A percentile compares a stretch with the other conserved stretches of the same genome.
Conservation (phyloP, 208 protist genomes). For the Trypanosoma boissoni region DNA sequence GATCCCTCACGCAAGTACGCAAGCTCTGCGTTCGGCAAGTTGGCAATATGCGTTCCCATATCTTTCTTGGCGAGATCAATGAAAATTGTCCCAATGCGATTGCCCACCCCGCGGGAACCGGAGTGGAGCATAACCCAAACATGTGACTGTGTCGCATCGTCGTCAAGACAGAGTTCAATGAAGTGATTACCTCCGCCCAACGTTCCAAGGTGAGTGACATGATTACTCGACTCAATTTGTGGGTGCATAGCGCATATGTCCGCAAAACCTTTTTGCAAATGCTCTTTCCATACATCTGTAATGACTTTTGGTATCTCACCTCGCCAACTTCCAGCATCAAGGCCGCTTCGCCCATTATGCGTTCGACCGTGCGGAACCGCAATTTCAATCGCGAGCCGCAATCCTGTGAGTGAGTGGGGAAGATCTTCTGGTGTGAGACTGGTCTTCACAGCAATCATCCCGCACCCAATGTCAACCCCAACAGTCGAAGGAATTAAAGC, state of each 20-base stretch:
- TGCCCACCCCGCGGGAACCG: conserved; percentile 86
- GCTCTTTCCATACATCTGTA: conserved; percentile 45
- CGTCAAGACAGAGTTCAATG: conserved; percentile 87
- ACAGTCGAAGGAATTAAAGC: conserved; percentile 87
- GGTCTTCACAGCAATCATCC: conserved; percentile 84
- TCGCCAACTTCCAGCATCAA: conserved; percentile 76
- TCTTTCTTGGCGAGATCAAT: conserved; percentile 84
- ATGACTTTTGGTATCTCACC: conserved; percentile 40
- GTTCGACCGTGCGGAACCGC: conserved; percentile 78
- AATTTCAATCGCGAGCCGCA: conserved; percentile 76
- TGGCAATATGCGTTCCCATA: conserved; percentile 47
- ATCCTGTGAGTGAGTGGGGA: conserved; percentile 43
- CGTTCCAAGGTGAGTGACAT: conserved; percentile 84
- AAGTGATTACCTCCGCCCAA: conserved; percentile 91
- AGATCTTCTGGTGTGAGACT: conserved; percentile 65
- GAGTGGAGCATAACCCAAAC: conserved; percentile 92
- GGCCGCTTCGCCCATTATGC: conserved; percentile 44
- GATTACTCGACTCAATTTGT: conserved; percentile 55
- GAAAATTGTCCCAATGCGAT: conserved; percentile 79
- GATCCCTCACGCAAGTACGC: conserved; percentile 83
- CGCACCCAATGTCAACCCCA: conserved; percentile 90
- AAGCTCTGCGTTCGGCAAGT: conserved; percentile 63
- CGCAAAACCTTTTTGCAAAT: conserved; percentile 62
- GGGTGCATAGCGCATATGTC: conserved; percentile 52
- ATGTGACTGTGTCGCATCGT: conserved; percentile 26